phyloP scores from a whole-genome alignment of 495 filamentous ascomycete genomes.

The Aspergillus mulundensis region DNA sequence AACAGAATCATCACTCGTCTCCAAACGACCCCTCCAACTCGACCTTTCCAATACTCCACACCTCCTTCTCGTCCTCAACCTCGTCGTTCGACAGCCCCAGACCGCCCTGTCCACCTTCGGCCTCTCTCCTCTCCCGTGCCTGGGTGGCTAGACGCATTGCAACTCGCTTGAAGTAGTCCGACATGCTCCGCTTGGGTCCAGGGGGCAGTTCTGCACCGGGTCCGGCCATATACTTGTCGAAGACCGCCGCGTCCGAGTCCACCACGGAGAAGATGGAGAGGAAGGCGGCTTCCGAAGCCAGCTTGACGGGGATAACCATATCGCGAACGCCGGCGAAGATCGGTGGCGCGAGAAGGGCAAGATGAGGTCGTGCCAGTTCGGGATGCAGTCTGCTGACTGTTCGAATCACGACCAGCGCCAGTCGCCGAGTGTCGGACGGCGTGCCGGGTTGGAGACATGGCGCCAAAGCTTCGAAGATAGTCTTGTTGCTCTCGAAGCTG shows the following conservation, averaged over 20 bases:
- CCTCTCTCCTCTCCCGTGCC: constrained; percentile 80
- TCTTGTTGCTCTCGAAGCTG: constrained; percentile 63
- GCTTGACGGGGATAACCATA: constrained; percentile 90
- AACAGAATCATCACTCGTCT: constrained; percentile 33
- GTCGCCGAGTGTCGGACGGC: constrained; percentile 75
- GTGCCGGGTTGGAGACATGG: constrained; percentile 69
- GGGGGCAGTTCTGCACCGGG: constrained; percentile 57
- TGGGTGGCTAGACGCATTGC: constrained; percentile 76
- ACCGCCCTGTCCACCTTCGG: constrained; percentile 83
- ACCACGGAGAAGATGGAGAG: constrained; percentile 90
- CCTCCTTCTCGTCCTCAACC: constrained; percentile 86
- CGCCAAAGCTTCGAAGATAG: constrained; percentile 72
- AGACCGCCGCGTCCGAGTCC: constrained; percentile 77
- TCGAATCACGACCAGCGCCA: constrained; percentile 84
- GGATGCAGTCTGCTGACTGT: constrained; percentile 73
- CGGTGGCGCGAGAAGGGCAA: constrained; percentile 70
- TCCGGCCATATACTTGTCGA: constrained; percentile 82
- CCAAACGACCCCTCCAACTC: constrained; percentile 68
- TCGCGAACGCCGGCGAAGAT: constrained; percentile 91
- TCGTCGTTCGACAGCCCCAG: constrained; percentile 84
- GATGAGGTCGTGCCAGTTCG: constrained; percentile 73
- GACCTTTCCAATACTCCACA: constrained; percentile 92
- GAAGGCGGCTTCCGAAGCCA: constrained; percentile 92
- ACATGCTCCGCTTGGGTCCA: constrained; percentile 81
- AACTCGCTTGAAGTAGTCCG: constrained; percentile 95